Percentiles rank a stretch among this genome's conserved stretches.
phyloP scores from a whole-genome alignment of 2,329 filamentous ascomycete genomes.

The Capronia coronata region DNA sequence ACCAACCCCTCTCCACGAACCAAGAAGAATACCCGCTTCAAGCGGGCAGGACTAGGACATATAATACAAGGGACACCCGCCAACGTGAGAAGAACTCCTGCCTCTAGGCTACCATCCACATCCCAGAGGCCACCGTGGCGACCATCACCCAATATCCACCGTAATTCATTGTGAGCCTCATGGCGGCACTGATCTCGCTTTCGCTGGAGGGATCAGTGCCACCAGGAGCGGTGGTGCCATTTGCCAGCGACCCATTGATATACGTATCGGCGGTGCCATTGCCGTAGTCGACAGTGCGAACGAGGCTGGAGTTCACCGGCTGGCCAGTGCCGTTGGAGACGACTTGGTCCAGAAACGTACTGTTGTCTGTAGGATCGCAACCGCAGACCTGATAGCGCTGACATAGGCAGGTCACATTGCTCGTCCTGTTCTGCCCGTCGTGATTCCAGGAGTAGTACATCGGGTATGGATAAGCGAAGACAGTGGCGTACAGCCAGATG shows the following conservation, averaged over 20 bases:
- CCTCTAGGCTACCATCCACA: constrained; percentile 19
- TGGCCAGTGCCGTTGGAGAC: constrained; percentile 37
- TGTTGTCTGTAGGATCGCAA: constrained; percentile 48
- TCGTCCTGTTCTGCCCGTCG: constrained; percentile 36
- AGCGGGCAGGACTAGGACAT: too few species aligned
- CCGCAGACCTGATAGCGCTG: constrained; percentile 50
- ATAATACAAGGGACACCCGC: too few species aligned
- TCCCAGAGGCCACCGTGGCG: constrained; percentile 31
- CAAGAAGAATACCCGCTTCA: too few species aligned
- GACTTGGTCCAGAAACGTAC: constrained; percentile 38
- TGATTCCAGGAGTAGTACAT: constrained; percentile 45
- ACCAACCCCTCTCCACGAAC: too few species aligned
- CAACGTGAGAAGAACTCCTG: not conserved
- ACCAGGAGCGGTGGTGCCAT: constrained; percentile 37
- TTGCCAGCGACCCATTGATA: constrained; percentile 44
- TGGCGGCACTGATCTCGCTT: constrained; percentile 20
- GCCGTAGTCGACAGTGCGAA: constrained; percentile 35
- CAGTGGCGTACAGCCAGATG: constrained; percentile 48
- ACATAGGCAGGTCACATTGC: constrained; percentile 51
- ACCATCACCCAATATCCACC: constrained; percentile 41
- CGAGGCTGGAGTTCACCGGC: constrained; percentile 36
- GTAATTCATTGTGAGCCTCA: constrained; percentile 29
- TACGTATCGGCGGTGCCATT: constrained; percentile 43
- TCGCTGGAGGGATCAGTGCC: constrained; percentile 30
- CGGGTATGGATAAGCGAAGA: constrained; percentile 50